Conservation (phyloP, 495 filamentous ascomycete species). For the Neurospora hispaniola region DNA sequence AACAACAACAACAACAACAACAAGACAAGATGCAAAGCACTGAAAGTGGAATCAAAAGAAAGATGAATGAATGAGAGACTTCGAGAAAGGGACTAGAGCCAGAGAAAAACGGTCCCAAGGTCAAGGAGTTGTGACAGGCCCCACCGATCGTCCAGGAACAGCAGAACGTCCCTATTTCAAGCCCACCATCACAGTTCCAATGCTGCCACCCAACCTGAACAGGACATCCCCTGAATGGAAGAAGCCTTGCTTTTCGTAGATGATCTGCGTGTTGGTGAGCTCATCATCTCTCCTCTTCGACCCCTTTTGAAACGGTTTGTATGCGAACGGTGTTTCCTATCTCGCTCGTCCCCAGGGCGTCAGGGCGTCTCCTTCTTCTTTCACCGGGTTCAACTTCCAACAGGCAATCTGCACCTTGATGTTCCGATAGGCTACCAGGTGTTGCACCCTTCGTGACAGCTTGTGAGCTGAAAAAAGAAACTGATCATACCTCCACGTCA, state of each 20-base stretch:
- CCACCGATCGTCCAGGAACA: not conserved
- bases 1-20: not conserved
- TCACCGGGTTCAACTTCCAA: not conserved
- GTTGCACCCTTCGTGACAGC: not conserved
- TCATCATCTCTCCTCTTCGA: not conserved
- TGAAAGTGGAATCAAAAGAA: not conserved
- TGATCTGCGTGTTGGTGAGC: not conserved
- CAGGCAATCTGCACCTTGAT: not conserved
- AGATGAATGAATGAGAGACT: not conserved
- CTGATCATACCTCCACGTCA: not conserved
- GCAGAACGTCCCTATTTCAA: not conserved
- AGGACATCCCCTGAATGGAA: not conserved
- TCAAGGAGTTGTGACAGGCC: not conserved
- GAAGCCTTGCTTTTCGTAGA: not conserved
- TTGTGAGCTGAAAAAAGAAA: not conserved
- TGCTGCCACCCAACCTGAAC: not conserved
- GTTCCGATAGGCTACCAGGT: not conserved
- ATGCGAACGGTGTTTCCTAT: not conserved
- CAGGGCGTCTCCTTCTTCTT: not conserved
- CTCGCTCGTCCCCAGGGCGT: not conserved
- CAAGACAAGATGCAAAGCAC: not conserved
- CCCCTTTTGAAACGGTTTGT: not conserved
- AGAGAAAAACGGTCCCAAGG: not conserved
- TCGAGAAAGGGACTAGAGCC: not conserved
- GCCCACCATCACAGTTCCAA: not conserved